A percentile compares a stretch with the other conserved stretches of the same genome.
Evolutionary conservation across 306 rosid genomes (phyloP).

Genomic region (Chamaecrista fasciculata): DNA sequence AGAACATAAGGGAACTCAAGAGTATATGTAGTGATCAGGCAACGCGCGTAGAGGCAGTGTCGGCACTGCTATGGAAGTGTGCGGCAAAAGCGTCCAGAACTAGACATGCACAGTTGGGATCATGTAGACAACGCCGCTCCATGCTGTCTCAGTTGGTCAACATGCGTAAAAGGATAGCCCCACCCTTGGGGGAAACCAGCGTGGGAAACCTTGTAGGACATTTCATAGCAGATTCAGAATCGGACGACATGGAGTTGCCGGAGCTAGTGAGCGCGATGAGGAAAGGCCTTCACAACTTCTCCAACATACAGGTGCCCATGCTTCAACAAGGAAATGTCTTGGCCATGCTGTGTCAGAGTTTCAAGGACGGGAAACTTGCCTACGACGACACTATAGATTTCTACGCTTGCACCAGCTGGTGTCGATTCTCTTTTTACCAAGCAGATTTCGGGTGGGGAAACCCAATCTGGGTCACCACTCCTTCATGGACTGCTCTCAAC

Average conservation of each 20-base stretch:
- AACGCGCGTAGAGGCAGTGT: conserved; percentile 36
- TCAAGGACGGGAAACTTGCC: not conserved
- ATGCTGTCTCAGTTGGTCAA: conserved; percentile 30
- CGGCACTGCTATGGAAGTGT: conserved; percentile 41
- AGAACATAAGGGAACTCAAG: too few species aligned
- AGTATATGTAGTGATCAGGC: too few species aligned
- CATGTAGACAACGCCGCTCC: not conserved
- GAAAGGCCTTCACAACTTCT: conserved; percentile 11
- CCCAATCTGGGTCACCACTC: conserved; percentile 31
- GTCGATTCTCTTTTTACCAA: conserved; percentile 15
- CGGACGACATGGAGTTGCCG: conserved; percentile 3
- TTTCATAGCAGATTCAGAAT: not conserved
- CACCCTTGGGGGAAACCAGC: conserved; percentile 27
- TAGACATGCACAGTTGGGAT: not conserved
- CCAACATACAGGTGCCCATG: conserved; percentile 6
- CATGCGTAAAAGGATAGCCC: conserved; percentile 35
- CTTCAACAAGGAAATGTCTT: conserved; percentile 16
- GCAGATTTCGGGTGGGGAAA: conserved; percentile 41
- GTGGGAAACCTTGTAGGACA: conserved; percentile 33
- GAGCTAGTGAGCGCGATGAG: conserved; percentile 27
- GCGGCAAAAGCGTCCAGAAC: conserved; percentile 15
- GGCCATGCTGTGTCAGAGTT: not conserved
- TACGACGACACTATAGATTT: not conserved
- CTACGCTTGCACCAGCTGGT: conserved; percentile 27
- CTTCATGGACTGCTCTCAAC: not conserved